Evolutionary conservation across 768 basidiomycete genomes (phyloP).

Genomic region (Mycena polygramma): DNA sequence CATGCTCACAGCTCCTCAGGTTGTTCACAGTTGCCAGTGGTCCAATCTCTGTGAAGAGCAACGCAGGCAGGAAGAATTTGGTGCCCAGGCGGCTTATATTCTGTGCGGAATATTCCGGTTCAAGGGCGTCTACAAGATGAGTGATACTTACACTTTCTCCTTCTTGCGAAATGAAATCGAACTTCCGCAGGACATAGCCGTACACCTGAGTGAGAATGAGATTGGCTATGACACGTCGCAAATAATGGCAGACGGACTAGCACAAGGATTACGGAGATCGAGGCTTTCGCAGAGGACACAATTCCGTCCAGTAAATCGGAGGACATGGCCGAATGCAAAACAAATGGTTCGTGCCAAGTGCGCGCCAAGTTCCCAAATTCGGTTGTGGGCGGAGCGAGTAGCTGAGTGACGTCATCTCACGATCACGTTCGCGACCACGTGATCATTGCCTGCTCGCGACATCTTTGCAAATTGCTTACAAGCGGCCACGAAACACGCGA

Average conservation of each 20-base stretch:
- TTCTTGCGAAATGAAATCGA: conserved; percentile 31
- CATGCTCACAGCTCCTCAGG: conserved; percentile 27
- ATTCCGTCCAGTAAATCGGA: conserved; percentile 26
- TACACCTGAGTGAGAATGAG: conserved; percentile 20
- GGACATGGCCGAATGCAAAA: neutral
- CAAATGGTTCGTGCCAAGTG: neutral
- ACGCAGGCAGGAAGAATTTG: conserved; percentile 34
- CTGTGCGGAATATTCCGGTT: neutral
- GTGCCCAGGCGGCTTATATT: conserved; percentile 28
- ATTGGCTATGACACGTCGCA: neutral
- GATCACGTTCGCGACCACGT: too few relatives aligned
- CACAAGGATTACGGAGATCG: conserved; percentile 32
- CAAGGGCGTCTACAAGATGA: neutral
- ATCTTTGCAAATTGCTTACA: too few relatives aligned
- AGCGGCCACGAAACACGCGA: too few relatives aligned
- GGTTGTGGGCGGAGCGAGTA: too few relatives aligned
- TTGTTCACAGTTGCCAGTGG: conserved; percentile 31
- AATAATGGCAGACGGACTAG: conserved; percentile 7
- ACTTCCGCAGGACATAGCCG: conserved; percentile 30
- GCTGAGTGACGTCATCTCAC: too few relatives aligned
- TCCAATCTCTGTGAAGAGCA: conserved; percentile 37
- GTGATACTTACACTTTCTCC: conserved; percentile 24
- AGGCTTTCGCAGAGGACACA: conserved; percentile 32
- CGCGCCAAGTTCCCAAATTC: too few relatives aligned
- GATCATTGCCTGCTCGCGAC: too few relatives aligned